Evolutionary conservation across 768 basidiomycete genomes (phyloP).

Genomic region (Amanita brunnescens): DNA sequence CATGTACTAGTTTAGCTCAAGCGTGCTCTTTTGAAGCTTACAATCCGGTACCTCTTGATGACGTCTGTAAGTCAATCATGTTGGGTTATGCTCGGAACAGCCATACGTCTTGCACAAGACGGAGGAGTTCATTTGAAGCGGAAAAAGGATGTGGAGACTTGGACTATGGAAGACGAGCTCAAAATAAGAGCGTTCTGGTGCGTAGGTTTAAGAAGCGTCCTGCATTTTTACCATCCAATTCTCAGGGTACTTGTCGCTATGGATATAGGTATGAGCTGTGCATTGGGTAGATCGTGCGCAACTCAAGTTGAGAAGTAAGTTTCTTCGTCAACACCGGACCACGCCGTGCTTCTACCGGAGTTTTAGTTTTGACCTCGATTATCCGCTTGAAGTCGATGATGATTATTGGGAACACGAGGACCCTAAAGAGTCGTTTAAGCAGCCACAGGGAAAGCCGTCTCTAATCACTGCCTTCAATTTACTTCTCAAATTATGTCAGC

Average conservation of each 20-base stretch:
- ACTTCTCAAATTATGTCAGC: conserved; percentile 49
- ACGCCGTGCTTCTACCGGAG: neutral
- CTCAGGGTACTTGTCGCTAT: conserved; percentile 45
- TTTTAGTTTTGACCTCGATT: conserved; percentile 63
- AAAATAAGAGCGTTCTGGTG: conserved; percentile 69
- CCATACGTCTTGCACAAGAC: conserved; percentile 68
- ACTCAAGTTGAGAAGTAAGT: conserved; percentile 74
- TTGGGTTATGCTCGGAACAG: conserved; percentile 65
- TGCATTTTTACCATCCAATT: neutral
- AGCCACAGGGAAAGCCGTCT: conserved; percentile 56
- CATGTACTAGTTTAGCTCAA: neutral
- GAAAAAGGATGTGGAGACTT: conserved; percentile 22
- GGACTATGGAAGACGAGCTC: conserved; percentile 55
- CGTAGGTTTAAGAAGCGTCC: conserved; percentile 1
- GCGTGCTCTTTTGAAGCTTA: conserved; percentile 27
- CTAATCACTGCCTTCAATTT: conserved; percentile 46
- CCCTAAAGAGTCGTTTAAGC: conserved; percentile 52
- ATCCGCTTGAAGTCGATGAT: conserved; percentile 57
- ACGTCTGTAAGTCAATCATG: conserved; percentile 51
- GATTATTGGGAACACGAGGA: conserved; percentile 69
- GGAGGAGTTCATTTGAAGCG: conserved; percentile 57
- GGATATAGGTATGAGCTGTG: conserved; percentile 41
- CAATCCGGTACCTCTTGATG: conserved; percentile 43
- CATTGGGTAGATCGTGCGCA: conserved; percentile 64
- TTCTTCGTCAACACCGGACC: conserved; percentile 1